Evolutionary conservation across 768 basidiomycete species (phyloP).

Genomic region (Leccinellum albellum): DNA sequence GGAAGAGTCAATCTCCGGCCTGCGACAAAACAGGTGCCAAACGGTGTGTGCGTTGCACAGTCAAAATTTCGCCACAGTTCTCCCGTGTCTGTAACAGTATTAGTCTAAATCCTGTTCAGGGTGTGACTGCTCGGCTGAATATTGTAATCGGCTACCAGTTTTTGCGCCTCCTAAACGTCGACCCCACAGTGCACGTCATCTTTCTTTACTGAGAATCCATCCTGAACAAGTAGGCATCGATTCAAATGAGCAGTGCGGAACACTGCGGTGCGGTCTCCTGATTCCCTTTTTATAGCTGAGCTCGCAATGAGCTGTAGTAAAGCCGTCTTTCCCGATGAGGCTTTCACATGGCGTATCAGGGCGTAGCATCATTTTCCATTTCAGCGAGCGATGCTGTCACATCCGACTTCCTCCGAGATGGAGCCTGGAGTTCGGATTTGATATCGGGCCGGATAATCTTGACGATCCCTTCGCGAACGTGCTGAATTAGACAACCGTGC

Average conservation of each 20-base stretch:
- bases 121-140: background rate
- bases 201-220: constrained; percentile 1
- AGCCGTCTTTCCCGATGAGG: background rate
- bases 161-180: constrained; percentile 18
- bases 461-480: constrained; percentile 32
- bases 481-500: constrained; percentile 16
- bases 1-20: constrained; percentile 21
- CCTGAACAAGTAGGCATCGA: constrained; percentile 1
- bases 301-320: constrained; percentile 1
- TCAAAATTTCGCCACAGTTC: background rate
- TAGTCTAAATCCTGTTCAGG: background rate
- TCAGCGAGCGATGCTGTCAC: constrained; percentile 15
- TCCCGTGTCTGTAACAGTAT: background rate
- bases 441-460: constrained; percentile 27
- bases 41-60: constrained; percentile 4
- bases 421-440: background rate
- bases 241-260: background rate
- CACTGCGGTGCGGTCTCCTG: constrained; percentile 9
- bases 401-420: constrained; percentile 27
- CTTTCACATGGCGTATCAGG: constrained; percentile 25
- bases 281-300: constrained; percentile 13
- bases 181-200: constrained; percentile 23
- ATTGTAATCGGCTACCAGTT: background rate
- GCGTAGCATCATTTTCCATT: constrained; percentile 16
- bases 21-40: constrained; percentile 4